phyloP scores from a whole-genome alignment of 306 rosid genomes.

The Coriaria nepalensis region DNA sequence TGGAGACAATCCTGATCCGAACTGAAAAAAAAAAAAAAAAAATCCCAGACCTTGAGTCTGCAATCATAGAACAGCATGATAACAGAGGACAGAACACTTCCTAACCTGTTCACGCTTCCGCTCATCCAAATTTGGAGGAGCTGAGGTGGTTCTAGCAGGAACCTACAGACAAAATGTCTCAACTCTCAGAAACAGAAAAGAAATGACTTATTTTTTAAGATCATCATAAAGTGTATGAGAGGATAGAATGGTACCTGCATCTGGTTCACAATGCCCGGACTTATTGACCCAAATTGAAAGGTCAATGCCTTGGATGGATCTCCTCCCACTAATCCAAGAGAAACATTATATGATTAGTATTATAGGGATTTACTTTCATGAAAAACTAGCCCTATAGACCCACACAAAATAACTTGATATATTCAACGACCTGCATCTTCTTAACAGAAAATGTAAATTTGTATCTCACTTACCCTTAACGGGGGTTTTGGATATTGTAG shows the following conservation, averaged over 20 bases:
- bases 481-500: conserved; percentile 31
- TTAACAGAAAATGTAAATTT: conserved; percentile 1
- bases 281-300: conserved; percentile 81
- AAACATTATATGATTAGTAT: neutral
- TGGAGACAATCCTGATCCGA: too few species aligned
- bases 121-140: conserved; percentile 94
- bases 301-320: conserved; percentile 53
- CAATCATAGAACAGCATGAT: conserved; percentile 7
- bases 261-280: conserved; percentile 58
- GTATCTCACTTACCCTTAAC: conserved; percentile 40
- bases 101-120: conserved; percentile 78
- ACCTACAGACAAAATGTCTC: conserved; percentile 29
- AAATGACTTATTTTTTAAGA: conserved; percentile 4
- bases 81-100: neutral
- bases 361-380: too few species aligned
- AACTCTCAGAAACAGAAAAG: neutral
- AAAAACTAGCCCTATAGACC: too few species aligned
- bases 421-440: neutral
- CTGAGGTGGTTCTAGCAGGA: conserved; percentile 93
- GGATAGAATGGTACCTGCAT: conserved; percentile 42
- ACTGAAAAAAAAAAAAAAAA: too few species aligned
- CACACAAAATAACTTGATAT: neutral
- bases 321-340: conserved; percentile 29
- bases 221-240: conserved; percentile 4
- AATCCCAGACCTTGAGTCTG: conserved; percentile 5